phyloP scores from a whole-genome alignment of 768 basidiomycete species.

The Boletus insuetus region DNA sequence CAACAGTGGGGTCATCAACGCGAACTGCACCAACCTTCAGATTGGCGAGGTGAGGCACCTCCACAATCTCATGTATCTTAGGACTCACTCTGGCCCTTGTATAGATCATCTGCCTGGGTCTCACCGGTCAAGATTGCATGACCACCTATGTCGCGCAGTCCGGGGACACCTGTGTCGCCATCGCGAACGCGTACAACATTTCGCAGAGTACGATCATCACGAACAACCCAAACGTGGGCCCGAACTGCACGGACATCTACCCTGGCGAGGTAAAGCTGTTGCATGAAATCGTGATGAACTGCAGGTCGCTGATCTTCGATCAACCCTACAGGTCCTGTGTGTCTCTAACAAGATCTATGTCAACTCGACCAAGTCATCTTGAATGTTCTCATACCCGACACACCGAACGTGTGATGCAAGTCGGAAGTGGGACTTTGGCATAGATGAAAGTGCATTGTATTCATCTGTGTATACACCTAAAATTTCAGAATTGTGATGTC shows the following conservation, averaged over 20 bases:
- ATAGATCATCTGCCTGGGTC: slow-evolving; percentile 54
- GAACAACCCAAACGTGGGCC: slow-evolving; percentile 67
- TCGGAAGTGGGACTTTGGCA: background rate
- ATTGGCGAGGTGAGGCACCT: slow-evolving; percentile 41
- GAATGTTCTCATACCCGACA: background rate
- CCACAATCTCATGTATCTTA: background rate
- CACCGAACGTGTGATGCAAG: background rate
- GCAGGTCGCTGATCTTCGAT: background rate
- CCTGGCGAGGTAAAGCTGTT: slow-evolving; percentile 48
- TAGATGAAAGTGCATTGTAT: background rate
- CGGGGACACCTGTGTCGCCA: slow-evolving; percentile 49
- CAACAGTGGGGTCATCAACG: slow-evolving; percentile 48
- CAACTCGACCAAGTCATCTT: slow-evolving; percentile 12
- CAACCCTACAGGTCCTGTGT: slow-evolving; percentile 24
- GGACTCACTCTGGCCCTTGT: background rate
- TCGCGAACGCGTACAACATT: slow-evolving; percentile 43
- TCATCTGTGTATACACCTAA: background rate
- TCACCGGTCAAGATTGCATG: slow-evolving; percentile 53
- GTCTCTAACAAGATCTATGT: slow-evolving; percentile 24
- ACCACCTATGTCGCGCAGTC: slow-evolving; percentile 44
- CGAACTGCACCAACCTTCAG: slow-evolving; percentile 53
- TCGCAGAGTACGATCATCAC: slow-evolving; percentile 43
- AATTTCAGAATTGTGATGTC: background rate
- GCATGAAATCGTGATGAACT: background rate
- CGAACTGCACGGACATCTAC: slow-evolving; percentile 53